phyloP scores from a whole-genome alignment of 1,284 basidiomycete genomes.

The Apiotrichum domesticum region DNA sequence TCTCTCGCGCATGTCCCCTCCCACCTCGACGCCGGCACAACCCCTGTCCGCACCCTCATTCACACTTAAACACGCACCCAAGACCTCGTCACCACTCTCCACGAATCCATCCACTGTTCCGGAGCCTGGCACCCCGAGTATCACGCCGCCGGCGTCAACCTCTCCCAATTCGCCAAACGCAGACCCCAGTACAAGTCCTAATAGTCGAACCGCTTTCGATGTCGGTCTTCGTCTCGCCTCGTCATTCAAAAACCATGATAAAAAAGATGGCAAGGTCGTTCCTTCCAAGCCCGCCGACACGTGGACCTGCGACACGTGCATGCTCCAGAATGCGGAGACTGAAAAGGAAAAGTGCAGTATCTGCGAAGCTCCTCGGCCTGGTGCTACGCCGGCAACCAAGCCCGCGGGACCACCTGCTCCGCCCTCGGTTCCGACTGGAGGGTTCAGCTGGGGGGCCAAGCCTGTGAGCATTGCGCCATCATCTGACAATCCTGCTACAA shows the following conservation, averaged over 20 bases:
- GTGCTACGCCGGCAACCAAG: slow-evolving; percentile 5
- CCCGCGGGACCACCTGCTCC: background rate
- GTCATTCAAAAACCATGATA: slow-evolving; percentile 5
- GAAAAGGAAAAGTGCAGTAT: slow-evolving; percentile 52
- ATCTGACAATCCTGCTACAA: too few species aligned
- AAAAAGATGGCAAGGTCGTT: slow-evolving; percentile 2
- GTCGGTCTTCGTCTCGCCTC: slow-evolving; percentile 10
- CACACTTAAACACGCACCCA: slow-evolving; percentile 34
- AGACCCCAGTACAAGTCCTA: too few species aligned
- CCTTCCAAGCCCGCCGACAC: background rate
- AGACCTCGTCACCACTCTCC: slow-evolving; percentile 37
- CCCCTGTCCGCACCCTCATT: background rate
- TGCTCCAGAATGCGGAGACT: slow-evolving; percentile 49
- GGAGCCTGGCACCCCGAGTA: background rate
- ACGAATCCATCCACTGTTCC: slow-evolving; percentile 19
- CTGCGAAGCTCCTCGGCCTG: slow-evolving; percentile 50
- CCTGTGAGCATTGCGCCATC: slow-evolving; percentile 4
- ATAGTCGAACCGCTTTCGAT: background rate
- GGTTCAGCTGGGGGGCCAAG: slow-evolving; percentile 12
- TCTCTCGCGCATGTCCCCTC: slow-evolving; percentile 12
- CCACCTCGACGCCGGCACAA: background rate
- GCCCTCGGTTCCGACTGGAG: slow-evolving; percentile 8
- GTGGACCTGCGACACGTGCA: slow-evolving; percentile 54
- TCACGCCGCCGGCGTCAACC: slow-evolving; percentile 17
- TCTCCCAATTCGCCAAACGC: too few species aligned